Evolutionary conservation across 2,329 filamentous ascomycete species (phyloP).

Genomic region (Rasamsonia emersonii): DNA sequence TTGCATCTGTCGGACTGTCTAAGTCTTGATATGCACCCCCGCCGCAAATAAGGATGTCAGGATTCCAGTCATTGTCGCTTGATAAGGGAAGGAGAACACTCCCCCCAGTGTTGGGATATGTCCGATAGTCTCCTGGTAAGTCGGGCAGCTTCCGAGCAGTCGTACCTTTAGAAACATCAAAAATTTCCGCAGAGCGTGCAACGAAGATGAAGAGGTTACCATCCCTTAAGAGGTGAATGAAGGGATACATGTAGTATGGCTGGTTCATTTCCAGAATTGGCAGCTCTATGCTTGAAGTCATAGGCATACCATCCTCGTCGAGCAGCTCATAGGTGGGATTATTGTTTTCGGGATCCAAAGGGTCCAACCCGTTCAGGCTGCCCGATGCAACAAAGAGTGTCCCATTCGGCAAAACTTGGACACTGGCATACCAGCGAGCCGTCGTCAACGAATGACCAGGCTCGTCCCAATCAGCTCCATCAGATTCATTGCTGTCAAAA

Average conservation of each 20-base stretch:
- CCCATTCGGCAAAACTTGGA: slow-evolving; percentile 50
- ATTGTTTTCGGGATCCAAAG: slow-evolving; percentile 47
- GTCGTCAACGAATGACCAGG: slow-evolving; percentile 47
- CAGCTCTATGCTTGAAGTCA: slow-evolving; percentile 42
- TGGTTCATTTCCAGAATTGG: slow-evolving; percentile 49
- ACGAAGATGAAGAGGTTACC: slow-evolving; percentile 51
- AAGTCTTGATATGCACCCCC: slow-evolving; percentile 53
- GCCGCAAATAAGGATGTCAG: slow-evolving; percentile 51
- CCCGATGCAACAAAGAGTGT: slow-evolving; percentile 53
- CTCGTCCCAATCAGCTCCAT: slow-evolving; percentile 47
- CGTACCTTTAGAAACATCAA: slow-evolving; percentile 40
- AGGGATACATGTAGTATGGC: slow-evolving; percentile 58
- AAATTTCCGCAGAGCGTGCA: slow-evolving; percentile 48
- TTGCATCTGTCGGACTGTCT: slow-evolving; percentile 49
- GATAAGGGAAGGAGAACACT: slow-evolving; percentile 49
- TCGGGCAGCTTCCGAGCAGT: slow-evolving; percentile 43
- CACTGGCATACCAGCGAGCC: slow-evolving; percentile 53
- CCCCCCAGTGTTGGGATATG: slow-evolving; percentile 53
- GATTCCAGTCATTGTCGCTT: slow-evolving; percentile 43
- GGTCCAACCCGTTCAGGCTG: slow-evolving; percentile 50
- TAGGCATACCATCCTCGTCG: slow-evolving; percentile 38
- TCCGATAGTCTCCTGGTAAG: slow-evolving; percentile 48
- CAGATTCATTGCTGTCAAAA: slow-evolving; percentile 29
- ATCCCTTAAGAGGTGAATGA: slow-evolving; percentile 50
- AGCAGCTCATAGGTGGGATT: slow-evolving; percentile 57